Evolutionary conservation across 768 basidiomycete species (phyloP), one percentile per base, ranked within the genome.

Genomic region (Tulasnella calospora): DNA sequence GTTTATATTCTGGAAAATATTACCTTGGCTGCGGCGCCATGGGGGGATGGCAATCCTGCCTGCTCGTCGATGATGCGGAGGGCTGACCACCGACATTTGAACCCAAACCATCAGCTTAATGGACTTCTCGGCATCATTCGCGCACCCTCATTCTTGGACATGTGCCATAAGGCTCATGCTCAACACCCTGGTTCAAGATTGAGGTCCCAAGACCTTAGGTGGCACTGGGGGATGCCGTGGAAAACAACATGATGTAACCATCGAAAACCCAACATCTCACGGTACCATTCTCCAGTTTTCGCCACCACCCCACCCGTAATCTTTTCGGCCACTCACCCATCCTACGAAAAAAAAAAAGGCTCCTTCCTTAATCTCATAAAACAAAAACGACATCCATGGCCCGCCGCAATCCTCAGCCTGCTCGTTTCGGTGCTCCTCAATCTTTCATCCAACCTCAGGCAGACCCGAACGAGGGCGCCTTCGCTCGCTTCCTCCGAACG

Each of bases 401-500:
- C 17, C 77, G 77, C 17, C 61, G 77, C 27, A 44, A 61, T n/a
- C 61, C 69, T 30, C 61, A 78, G 9, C n/a, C 77, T 23, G 30
- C 40, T 57, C 71, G 69, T 47, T 57, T 41, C 23, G 69, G 61
- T 30, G 69, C 77, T 71, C 41, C 77, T 27, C 70, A 61, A 44
- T 41, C 77, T 27, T 78, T 46, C 77, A 47, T 72, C 27, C 69
- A 41, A 27, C 61, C 77, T 30, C 77, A 67, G 61, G 67, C 61
- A 19, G 77, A 78, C 35, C 61, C 76, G 7, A 77, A 80, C 74
- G 80, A 81, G 71, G 36, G 51, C 21, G 77, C 80, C 41, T 81
- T 74, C 70, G 41, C 46, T 21, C 76, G 76, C n/a, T 81, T 81
- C 74, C 30, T 80, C 21, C 76, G 80, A 41, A 76, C 76, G 35